Base-by-base conservation (phyloP, 2,329 filamentous ascomycete genomes). In the Cladosporium halotolerans region DNA sequence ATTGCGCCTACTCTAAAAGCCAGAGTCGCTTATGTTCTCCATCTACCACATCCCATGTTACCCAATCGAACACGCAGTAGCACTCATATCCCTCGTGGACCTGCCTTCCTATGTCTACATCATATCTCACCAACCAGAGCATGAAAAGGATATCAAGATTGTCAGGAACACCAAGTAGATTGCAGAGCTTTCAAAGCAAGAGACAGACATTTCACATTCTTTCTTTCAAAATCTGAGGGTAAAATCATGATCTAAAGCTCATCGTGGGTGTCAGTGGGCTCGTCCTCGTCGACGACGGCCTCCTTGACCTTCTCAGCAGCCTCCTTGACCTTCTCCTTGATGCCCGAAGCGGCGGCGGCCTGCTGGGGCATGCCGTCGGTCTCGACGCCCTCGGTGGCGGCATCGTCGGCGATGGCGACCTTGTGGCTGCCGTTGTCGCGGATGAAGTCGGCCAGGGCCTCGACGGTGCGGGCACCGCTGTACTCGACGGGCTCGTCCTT, bases 371-470 rank as follows among this genome's bases (percentile, higher is more conserved):
- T 69, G 47, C 76, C 72, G 67, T 63, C 79, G 71, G 61, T 78
- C 63, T 67, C 72, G 38, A 72, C 70, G 56, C 65, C 68, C 53
- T 71, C 70, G 53, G 68, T 69, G 56, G 67, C 65, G 57, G 66
- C 61, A 68, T 68, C 60, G 69, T 84, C 78, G 63, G 81, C 79
- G 62, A 80, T 79, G 58, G 85, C 83, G 60, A 88, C 83, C 73
- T 86, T 84, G 80, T 95, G 82, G 75, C 90, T 93, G 74, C 93
- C 93, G 72, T 93, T 95, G 79, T 96, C 90, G 75, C 89, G 85
- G 73, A 99, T 82, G 78, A 99, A 99, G 66, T 85, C 81, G 67
- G 88, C 85, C 57, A 99, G 82, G 71, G 97, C 93, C 77, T 96
- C 89, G 53, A 96, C 77, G 52, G 89, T 93, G 67, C 93, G 89